phyloP scores from a whole-genome alignment of 164 flowering plant genomes.

The Nelumbo lutea region DNA sequence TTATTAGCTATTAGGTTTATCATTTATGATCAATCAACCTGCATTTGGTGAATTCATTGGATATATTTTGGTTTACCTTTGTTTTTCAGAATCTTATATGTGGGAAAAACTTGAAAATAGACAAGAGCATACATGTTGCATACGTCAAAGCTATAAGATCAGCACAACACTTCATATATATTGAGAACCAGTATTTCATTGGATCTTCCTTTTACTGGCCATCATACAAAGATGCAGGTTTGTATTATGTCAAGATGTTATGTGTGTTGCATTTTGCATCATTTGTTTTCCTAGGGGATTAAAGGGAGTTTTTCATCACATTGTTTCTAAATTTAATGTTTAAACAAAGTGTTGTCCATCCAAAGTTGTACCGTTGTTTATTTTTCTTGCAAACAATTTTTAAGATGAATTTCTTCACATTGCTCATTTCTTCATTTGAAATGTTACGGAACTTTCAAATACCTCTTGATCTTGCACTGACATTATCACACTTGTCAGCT shows the following conservation, averaged over 20 bases:
- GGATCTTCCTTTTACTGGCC: constrained; percentile 86
- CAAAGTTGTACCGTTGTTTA: neutral
- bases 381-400: neutral
- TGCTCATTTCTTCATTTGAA: no score
- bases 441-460: neutral
- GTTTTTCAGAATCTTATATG: constrained; percentile 58
- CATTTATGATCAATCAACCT: no score
- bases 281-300: neutral
- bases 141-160: constrained; percentile 83
- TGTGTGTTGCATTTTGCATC: neutral
- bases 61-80: neutral
- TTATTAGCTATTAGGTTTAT: neutral
- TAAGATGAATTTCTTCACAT: neutral
- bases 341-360: neutral
- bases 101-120: constrained; percentile 67
- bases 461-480: neutral
- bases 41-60: no score
- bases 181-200: constrained; percentile 87
- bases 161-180: constrained; percentile 79
- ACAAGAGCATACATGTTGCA: constrained; percentile 73
- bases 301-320: neutral
- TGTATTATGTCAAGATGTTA: neutral
- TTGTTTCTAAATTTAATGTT: neutral
- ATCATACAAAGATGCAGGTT: constrained; percentile 52
- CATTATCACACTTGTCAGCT: neutral